phyloP scores from a whole-genome alignment of 2,329 filamentous ascomycete species.

The Orbilia ellipsospora region DNA sequence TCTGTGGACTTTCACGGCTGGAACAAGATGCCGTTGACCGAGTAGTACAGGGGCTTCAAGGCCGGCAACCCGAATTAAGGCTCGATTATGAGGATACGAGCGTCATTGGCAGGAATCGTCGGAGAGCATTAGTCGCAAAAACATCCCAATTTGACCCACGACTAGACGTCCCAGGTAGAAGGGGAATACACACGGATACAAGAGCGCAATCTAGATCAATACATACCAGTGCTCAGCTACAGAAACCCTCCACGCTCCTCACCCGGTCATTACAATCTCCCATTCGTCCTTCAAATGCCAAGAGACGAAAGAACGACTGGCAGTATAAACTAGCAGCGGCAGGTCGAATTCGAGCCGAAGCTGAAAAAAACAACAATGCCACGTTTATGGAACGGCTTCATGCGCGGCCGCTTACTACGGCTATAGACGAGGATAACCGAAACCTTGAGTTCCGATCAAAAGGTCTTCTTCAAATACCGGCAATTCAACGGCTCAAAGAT shows the following conservation, averaged over 20 bases:
- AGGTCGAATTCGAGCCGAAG: constrained; percentile 31
- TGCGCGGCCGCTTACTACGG: constrained; percentile 14
- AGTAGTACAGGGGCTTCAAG: constrained; percentile 40
- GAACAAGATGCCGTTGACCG: constrained; percentile 28
- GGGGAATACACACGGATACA: constrained; percentile 30
- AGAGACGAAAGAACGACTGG: constrained; percentile 31
- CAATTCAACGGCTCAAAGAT: neutral
- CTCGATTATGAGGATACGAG: constrained; percentile 50
- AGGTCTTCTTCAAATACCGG: constrained; percentile 12
- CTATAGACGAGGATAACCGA: constrained; percentile 38
- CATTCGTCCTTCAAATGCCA: neutral
- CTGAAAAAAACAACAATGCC: constrained; percentile 21
- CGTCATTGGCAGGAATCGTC: constrained; percentile 41
- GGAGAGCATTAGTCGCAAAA: constrained; percentile 5
- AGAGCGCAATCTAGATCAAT: constrained; percentile 14
- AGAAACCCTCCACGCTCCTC: constrained; percentile 21
- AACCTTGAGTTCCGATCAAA: constrained; percentile 19
- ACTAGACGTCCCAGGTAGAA: constrained; percentile 1
- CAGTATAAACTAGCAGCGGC: constrained; percentile 29
- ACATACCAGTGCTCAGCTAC: constrained; percentile 24
- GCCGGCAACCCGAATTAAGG: constrained; percentile 42
- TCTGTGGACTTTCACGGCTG: constrained; percentile 36
- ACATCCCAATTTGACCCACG: constrained; percentile 2
- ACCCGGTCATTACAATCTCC: constrained; percentile 13
- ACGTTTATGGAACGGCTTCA: constrained; percentile 22